Evolutionary conservation across 1,284 basidiomycete species (phyloP), one percentile per base, ranked within the genome.

Genomic region (Paramarasmius palmivorus): DNA sequence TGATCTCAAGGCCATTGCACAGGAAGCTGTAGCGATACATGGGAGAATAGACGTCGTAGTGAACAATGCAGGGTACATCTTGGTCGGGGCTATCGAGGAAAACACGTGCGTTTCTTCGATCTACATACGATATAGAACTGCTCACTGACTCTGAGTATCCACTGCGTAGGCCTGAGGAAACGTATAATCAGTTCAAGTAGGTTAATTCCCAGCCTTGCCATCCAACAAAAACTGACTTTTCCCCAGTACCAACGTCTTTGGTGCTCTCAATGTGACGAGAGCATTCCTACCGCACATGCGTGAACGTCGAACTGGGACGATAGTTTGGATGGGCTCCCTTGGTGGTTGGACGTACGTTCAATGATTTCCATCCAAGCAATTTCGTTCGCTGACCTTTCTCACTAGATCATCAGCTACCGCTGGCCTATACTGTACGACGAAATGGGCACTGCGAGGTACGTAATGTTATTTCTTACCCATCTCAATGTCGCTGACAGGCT

Each of bases 241-340:
- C 23, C 7, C 32, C 14, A 69, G 68, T 42, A 72, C 68, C 0
- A 72, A 73, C 55, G 61, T 73, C 1, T 73, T 74, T 55, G 73
- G 71, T 1, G 65, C 67, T 1, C 50, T 76, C 5, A 74, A 75
- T 58, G 67, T 75, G 5, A 63, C 67, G 8, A 59, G 73, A 15
- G 71, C 72, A 2, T 72, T 74, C 54, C 59, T 75, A 8, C 72
- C 73, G 1, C 66, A 72, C 59, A 69, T 74, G 72, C 63, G 73
- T 2, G 58, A 63, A 46, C 60, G 63, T 48, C 61, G 62, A 50
- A 57, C 60, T 3, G 73, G 73, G 4, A 73, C 66, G 4, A 55
- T 75, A 14, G 61, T 72, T 12, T 72, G 68, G 59, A 57, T 73
- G 2, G 71, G 74, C 0, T 72, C 67, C 19, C 38, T 69, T 20